phyloP scores from a whole-genome alignment of 441 rosid genomes.

The Bocquillonia castaneifolia region DNA sequence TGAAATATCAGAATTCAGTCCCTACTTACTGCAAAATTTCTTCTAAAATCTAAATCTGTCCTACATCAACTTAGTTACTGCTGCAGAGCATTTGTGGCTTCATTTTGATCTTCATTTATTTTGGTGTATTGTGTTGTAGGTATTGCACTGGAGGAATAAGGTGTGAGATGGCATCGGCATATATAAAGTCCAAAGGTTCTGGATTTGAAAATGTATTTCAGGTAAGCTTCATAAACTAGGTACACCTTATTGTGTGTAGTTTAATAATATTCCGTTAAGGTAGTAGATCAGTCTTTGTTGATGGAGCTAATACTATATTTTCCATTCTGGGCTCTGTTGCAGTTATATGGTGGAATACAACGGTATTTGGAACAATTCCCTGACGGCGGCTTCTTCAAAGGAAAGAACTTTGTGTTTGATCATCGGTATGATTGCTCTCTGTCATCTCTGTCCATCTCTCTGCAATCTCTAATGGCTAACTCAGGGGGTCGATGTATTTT shows the following conservation, averaged over 20 bases:
- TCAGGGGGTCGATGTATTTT: background rate
- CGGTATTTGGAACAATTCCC: slow-evolving; percentile 89
- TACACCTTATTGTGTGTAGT: background rate
- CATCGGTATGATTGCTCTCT: slow-evolving; percentile 53
- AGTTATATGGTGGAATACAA: slow-evolving; percentile 93
- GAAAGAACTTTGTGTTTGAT: slow-evolving; percentile 93
- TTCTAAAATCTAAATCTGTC: too few relatives aligned
- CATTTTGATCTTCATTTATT: background rate
- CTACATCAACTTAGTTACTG: background rate
- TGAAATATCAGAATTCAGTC: too few relatives aligned
- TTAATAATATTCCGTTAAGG: background rate
- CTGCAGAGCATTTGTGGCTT: background rate
- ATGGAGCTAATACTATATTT: slow-evolving; percentile 9
- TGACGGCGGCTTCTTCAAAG: slow-evolving; percentile 81
- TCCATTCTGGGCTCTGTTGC: slow-evolving; percentile 30
- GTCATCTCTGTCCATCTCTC: background rate
- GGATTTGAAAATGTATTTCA: slow-evolving; percentile 86
- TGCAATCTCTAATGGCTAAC: background rate
- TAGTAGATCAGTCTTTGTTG: slow-evolving; percentile 10
- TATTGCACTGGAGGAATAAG: slow-evolving; percentile 96
- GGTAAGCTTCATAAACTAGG: slow-evolving; percentile 36
- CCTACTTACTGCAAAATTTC: too few relatives aligned
- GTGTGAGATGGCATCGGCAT: slow-evolving; percentile 97
- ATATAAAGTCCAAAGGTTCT: slow-evolving; percentile 72
- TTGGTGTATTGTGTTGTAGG: slow-evolving; percentile 37